Evolutionary conservation across 352 stramenopile species (phyloP).

Genomic region (Globisporangium splendens): DNA sequence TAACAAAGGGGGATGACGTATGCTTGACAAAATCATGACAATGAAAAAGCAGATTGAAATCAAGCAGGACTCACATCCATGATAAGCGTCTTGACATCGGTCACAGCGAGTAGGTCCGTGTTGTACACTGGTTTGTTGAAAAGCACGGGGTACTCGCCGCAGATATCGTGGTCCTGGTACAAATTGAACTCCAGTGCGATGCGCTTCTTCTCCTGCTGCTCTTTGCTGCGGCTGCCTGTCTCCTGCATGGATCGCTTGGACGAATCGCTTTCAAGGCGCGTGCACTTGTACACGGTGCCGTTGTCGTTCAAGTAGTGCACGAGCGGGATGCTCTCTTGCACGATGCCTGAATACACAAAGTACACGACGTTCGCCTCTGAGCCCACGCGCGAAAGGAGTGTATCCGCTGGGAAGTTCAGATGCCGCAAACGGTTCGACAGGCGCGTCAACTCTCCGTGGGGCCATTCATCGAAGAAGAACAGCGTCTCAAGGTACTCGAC

Average conservation of each 20-base stretch:
- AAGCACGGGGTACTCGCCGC: conserved; percentile 59
- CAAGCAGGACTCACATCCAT: conserved; percentile 54
- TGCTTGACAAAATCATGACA: too few species aligned
- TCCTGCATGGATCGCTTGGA: conserved; percentile 27
- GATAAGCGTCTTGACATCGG: conserved; percentile 73
- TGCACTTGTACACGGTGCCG: conserved; percentile 50
- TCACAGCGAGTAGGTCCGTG: conserved; percentile 61
- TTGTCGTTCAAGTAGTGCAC: conserved; percentile 65
- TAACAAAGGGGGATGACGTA: background rate
- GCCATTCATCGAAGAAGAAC: conserved; percentile 77
- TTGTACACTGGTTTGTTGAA: conserved; percentile 58
- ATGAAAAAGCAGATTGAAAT: background rate
- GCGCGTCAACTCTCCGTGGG: conserved; percentile 63
- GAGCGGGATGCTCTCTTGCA: conserved; percentile 74
- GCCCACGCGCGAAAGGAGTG: conserved; percentile 63
- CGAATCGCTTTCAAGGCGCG: conserved; percentile 33
- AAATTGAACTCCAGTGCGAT: conserved; percentile 69
- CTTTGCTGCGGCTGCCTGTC: conserved; percentile 9
- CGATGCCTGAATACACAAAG: conserved; percentile 76
- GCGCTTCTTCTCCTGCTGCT: conserved; percentile 35
- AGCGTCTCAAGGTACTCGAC: conserved; percentile 82
- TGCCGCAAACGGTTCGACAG: conserved; percentile 67
- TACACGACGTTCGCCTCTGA: conserved; percentile 69
- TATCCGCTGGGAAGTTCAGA: conserved; percentile 60
- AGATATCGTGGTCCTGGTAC: conserved; percentile 82